Evolutionary conservation across 495 filamentous ascomycete genomes (phyloP).

Genomic region (Thermochaetoides thermophila): DNA sequence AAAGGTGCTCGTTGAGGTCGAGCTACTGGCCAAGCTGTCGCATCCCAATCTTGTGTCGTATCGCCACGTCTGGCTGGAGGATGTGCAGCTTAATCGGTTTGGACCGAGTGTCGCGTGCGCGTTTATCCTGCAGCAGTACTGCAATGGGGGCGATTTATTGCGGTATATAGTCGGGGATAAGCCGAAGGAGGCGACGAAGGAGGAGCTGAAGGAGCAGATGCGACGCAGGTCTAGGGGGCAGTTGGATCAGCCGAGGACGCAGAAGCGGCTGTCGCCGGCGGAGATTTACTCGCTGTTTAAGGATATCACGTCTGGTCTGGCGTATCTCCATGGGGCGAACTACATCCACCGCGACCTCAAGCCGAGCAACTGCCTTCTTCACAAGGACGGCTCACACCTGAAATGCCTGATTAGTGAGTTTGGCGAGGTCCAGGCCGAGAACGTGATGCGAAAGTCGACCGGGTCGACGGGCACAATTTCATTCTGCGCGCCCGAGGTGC

Average conservation of each 20-base stretch:
- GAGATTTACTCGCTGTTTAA: constrained; percentile 95
- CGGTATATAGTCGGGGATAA: constrained; percentile 66
- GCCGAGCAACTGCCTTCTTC: constrained; percentile 87
- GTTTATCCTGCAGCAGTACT: constrained; percentile 95
- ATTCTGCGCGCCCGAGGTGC: constrained; percentile 91
- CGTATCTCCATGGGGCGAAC: constrained; percentile 80
- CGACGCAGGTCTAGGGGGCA: constrained; percentile 58
- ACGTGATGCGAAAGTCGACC: constrained; percentile 67
- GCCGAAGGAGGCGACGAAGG: constrained; percentile 44
- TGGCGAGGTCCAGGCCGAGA: constrained; percentile 79
- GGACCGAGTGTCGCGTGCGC: constrained; percentile 87
- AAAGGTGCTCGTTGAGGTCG: constrained; percentile 84
- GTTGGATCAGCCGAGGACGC: constrained; percentile 29
- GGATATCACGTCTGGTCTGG: constrained; percentile 83
- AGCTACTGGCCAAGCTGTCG: constrained; percentile 75
- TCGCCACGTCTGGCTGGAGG: constrained; percentile 91
- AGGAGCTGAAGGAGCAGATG: constrained; percentile 75
- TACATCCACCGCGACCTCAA: constrained; percentile 96
- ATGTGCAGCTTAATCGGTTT: constrained; percentile 67
- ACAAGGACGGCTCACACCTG: constrained; percentile 51
- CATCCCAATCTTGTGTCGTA: constrained; percentile 97
- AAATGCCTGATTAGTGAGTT: constrained; percentile 90
- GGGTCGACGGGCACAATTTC: constrained; percentile 93
- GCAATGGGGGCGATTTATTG: constrained; percentile 85
- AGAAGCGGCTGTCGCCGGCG: constrained; percentile 60